Evolutionary conservation across 169 alveolate genomes (phyloP), one percentile per base, ranked within the genome.

Genomic region (Plasmodium ovale): DNA sequence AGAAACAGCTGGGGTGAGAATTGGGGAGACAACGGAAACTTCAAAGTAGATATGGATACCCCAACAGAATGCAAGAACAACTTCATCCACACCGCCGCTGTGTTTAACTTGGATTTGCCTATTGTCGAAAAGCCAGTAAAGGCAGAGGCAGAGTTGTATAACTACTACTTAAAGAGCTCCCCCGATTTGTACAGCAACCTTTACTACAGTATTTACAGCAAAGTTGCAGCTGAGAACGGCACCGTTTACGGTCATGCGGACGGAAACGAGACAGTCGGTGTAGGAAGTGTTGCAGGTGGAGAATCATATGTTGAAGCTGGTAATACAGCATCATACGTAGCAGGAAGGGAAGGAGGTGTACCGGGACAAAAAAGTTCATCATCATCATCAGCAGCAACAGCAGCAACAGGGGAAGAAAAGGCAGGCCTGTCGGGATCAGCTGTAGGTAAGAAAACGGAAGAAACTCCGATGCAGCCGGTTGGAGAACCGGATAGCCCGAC

Each of bases 1-100:
- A 29, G 54, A 72, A 72, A 72, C 60, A 72, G 87, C 29, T 72
- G 87, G 87, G 87, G 87, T 16, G 0, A 23, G 7, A 53, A 72
- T 19, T 72, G 87, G 87, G 87, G 71, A 53, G 87, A 72, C 23
- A 44, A 54, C 3, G 87, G 87, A 5, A 23, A 51, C 3, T 72
- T 72, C 21, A 72, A 72, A 33, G 68, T 72, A 2, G 92, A 87
- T 39, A 87, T 87, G 71, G 6, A 72, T 72, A 44, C 51, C 5
- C 71, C 87, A 39, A 23, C 0, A n/a, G 51, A 72, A 4, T 72
- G 87, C 21, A 53, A 35, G 31, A 21, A 29, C 14, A 29, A 72
- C 14, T 51, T 56, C 37, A 72, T 72, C 29, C 87, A 72, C 71
- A 33, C 39, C 7, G 71, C 35, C 7, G 87, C 58, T 53, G 39